These are phyloP conservation scores for Plasmodium ovale DNA, from an alignment of 169 alveolate species.

Conservation along the genomic window DNA sequence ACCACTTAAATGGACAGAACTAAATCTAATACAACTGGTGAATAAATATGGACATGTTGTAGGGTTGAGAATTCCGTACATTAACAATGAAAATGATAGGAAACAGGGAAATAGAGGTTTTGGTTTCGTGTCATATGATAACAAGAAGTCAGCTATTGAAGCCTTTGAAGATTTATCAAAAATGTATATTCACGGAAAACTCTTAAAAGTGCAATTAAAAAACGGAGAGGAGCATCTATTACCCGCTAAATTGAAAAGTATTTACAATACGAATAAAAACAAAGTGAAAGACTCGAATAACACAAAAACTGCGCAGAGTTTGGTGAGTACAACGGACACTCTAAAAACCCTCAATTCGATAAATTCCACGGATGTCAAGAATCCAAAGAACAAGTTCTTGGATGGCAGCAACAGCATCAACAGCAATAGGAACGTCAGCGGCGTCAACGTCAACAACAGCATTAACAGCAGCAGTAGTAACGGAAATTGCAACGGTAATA, in stretches of 20 bases:
- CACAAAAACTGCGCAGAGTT: slow-evolving; percentile 66
- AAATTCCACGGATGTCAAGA: slow-evolving; percentile 39
- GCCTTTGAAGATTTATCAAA: slow-evolving; percentile 83
- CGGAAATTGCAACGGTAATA: not conserved
- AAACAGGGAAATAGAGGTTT: slow-evolving; percentile 81
- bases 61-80: slow-evolving; percentile 83
- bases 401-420: too few relatives aligned
- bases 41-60: slow-evolving; percentile 83
- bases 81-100: slow-evolving; percentile 77
- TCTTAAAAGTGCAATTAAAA: slow-evolving; percentile 80
- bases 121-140: slow-evolving; percentile 84
- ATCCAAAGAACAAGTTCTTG: slow-evolving; percentile 16
- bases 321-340: slow-evolving; percentile 70
- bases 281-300: slow-evolving; percentile 31
- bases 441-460: too few relatives aligned
- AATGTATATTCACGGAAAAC: slow-evolving; percentile 80
- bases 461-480: too few relatives aligned
- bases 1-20: slow-evolving; percentile 84
- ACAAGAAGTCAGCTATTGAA: slow-evolving; percentile 82
- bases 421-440: too few relatives aligned
- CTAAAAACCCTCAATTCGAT: slow-evolving; percentile 60
- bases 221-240: slow-evolving; percentile 83
- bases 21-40: slow-evolving; percentile 80
- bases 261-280: slow-evolving; percentile 29
- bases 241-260: slow-evolving; percentile 72